Conservation (phyloP, 2,329 filamentous ascomycete genomes). For the Pseudogymnoascus sp. region DNA sequence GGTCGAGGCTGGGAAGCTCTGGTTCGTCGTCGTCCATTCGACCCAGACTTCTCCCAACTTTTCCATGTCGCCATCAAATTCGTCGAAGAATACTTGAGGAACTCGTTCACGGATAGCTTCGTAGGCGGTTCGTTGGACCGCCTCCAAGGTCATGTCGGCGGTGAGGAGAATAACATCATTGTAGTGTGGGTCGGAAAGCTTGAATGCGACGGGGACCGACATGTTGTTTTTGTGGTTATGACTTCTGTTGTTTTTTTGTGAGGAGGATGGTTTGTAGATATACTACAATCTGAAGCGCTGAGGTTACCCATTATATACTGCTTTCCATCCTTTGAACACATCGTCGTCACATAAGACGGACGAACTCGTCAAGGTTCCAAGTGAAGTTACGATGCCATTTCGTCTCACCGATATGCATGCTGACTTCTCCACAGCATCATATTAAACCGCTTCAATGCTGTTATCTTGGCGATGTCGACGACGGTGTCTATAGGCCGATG, state of each 20-base stretch:
- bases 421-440: neutral
- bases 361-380: neutral
- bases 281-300: neutral
- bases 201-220: neutral
- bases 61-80: slow-evolving; percentile 67
- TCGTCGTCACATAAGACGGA: neutral
- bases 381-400: neutral
- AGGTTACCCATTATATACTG: neutral
- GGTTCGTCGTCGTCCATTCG: slow-evolving; percentile 74
- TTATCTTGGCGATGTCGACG: neutral
- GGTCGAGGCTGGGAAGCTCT: neutral
- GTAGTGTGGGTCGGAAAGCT: neutral
- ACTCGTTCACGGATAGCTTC: neutral
- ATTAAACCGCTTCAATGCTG: neutral
- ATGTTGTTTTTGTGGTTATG: neutral
- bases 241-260: neutral
- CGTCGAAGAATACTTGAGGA: neutral
- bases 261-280: neutral
- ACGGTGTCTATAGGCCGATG: neutral
- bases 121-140: neutral
- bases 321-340: neutral
- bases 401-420: neutral
- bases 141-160: neutral
- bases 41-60: slow-evolving; percentile 67
- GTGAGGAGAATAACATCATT: neutral